Conservation (phyloP, 345 rosid genomes). For the Pugionium dolabratum region DNA sequence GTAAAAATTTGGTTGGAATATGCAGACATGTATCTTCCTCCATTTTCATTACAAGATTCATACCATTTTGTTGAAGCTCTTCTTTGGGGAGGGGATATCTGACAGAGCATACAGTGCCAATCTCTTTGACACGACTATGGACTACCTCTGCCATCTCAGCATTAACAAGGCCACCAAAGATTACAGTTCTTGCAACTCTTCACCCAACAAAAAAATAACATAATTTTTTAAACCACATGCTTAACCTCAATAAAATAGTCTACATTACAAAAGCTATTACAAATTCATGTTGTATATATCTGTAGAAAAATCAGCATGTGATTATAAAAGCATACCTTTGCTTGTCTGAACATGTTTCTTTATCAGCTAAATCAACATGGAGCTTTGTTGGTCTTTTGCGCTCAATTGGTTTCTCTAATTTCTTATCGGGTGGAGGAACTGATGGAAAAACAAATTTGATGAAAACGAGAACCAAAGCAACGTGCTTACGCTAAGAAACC, state of each 20-base stretch:
- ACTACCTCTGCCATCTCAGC: slow-evolving; percentile 71
- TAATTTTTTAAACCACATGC: not conserved
- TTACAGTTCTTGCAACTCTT: slow-evolving; percentile 91
- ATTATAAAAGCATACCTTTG: slow-evolving; percentile 61
- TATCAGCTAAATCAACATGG: slow-evolving; percentile 54
- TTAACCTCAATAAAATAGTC: slow-evolving; percentile 5
- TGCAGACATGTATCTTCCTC: not conserved
- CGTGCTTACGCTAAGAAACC: slow-evolving; percentile 28
- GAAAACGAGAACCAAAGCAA: slow-evolving; percentile 21
- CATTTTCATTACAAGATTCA: slow-evolving; percentile 18
- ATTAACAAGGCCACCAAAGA: slow-evolving; percentile 79
- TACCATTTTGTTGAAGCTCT: slow-evolving; percentile 76
- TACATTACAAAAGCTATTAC: not conserved
- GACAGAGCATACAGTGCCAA: slow-evolving; percentile 75
- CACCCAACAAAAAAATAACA: slow-evolving; percentile 11
- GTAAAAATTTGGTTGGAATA: not conserved
- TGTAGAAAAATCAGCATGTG: not conserved
- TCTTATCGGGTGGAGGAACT: slow-evolving; percentile 35
- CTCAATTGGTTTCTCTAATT: slow-evolving; percentile 50
- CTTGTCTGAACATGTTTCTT: slow-evolving; percentile 76
- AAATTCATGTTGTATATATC: not conserved
- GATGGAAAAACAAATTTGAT: slow-evolving; percentile 21
- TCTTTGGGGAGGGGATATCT: slow-evolving; percentile 77
- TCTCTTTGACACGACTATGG: slow-evolving; percentile 60
- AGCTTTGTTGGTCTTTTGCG: slow-evolving; percentile 51